Base-by-base conservation (phyloP, 352 stramenopile species). In the Phytophthora fragariaefolia region DNA sequence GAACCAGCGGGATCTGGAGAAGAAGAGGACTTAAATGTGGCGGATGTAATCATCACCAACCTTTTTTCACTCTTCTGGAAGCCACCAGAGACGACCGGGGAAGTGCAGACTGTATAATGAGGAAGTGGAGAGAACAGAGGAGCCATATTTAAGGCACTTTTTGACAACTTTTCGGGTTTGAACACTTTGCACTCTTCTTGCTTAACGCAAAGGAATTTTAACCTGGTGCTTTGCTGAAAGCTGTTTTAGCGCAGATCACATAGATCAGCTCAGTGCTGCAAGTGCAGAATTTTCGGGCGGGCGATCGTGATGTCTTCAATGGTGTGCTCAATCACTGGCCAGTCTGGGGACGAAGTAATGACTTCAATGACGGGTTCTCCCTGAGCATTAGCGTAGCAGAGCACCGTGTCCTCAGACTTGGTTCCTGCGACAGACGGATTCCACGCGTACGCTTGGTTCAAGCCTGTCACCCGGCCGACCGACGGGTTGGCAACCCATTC, bases 21-120 rank as follows among this genome's bases (percentile, higher is more conserved):
- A 15, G 77, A 83, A 20, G 79, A 83, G 7, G 77, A 87, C 20
- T 77, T 80, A 45, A 82, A 82, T 26, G 68, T 94, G 15, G 85
- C 87, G 5, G 87, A 96, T 65, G 77, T 85, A 24, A 92, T 96
- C 61, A 92, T 96, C 73, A 91, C 84, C 17, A 91, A 89, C 62
- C 62, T 96, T 4, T 96, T 96, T 64, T 92, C 87, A 15, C 72
- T 96, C 9, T 92, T 94, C 38, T 96, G 87, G 87, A 82, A 80
- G 20, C 57, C 83, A 7, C 80, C 83, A 0, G 73, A 87, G 20
- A 56, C 58, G 2, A 66, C 64, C 13, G 52, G 58, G 20, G 75
- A 75, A 24, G 63, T 80, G 6, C 67, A 86, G 13, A 86, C 75
- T n/a, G 73, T 86, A 30, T 86, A 77, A 34, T 23, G 22, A 45